A percentile compares a stretch with the other conserved stretches of the same genome.
These are phyloP conservation scores for Voacanga thouarsii DNA, from an alignment of 257 asterid genomes.

Conservation along the genomic window DNA sequence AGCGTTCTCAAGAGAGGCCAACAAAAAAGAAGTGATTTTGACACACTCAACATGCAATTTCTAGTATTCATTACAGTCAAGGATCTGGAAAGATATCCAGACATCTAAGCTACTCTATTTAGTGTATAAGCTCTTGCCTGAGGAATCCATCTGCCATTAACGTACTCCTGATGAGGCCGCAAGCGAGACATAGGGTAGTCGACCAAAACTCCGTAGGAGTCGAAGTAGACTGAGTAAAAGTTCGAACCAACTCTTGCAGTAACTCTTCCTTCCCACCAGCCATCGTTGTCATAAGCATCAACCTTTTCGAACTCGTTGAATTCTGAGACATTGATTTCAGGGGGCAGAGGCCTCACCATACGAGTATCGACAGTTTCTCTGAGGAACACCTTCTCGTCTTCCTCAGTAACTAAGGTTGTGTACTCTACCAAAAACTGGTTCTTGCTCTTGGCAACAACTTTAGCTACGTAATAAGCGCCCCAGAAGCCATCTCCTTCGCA, in stretches of 20 bases:
- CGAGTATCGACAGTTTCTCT: slow-evolving; percentile 4
- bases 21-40: too few species aligned
- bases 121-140: too few species aligned
- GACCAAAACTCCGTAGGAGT: background rate
- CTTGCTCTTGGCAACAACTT: background rate
- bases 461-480: slow-evolving; percentile 17
- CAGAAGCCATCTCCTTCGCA: slow-evolving; percentile 17
- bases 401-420: slow-evolving; percentile 2
- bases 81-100: too few species aligned
- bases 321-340: background rate
- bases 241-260: background rate
- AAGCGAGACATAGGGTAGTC: background rate
- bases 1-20: too few species aligned
- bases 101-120: too few species aligned
- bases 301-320: background rate
- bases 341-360: background rate
- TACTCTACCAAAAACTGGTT: slow-evolving; percentile 1
- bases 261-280: background rate
- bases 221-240: background rate
- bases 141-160: background rate
- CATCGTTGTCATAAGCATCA: background rate
- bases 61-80: too few species aligned
- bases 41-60: too few species aligned
- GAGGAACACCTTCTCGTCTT: background rate
- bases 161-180: background rate